Evolutionary conservation across 108 stramenopile genomes (phyloP).

Genomic region (Chaetoceros tenuissimus): DNA sequence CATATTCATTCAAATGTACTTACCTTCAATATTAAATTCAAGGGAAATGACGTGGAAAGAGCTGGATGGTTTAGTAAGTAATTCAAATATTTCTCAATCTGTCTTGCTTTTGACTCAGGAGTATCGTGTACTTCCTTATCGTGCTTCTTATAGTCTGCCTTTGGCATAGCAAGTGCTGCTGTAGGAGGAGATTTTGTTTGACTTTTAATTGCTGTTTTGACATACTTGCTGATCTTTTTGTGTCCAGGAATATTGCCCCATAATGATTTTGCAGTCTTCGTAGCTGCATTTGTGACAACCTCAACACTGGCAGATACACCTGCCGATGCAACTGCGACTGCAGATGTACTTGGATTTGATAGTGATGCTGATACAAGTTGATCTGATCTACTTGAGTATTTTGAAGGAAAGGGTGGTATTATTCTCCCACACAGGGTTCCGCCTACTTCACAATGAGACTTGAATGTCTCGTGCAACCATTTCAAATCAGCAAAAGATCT

Average conservation of each 20-base stretch:
- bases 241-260: background rate
- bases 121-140: background rate
- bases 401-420: conserved; percentile 67
- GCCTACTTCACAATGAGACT: conserved; percentile 59
- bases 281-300: conserved; percentile 1
- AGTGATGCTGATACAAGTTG: background rate
- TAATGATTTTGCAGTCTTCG: conserved; percentile 18
- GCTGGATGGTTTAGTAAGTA: conserved; percentile 76
- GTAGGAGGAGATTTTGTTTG: conserved; percentile 1
- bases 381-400: conserved; percentile 1
- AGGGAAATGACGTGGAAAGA: conserved; percentile 72
- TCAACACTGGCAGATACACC: too few relatives aligned
- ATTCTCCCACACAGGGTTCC: conserved; percentile 81
- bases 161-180: conserved; percentile 8
- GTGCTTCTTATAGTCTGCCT: background rate
- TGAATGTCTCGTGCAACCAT: conserved; percentile 76
- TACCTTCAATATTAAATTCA: conserved; percentile 69
- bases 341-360: conserved; percentile 6
- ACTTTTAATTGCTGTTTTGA: background rate
- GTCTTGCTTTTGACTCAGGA: conserved; percentile 27
- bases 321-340: conserved; percentile 19
- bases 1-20: conserved; percentile 3
- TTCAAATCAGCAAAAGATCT: conserved; percentile 71
- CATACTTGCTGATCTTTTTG: conserved; percentile 18
- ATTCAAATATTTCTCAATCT: conserved; percentile 72